phyloP scores from a whole-genome alignment of 345 rosid genomes.

The Ricinus communis region DNA sequence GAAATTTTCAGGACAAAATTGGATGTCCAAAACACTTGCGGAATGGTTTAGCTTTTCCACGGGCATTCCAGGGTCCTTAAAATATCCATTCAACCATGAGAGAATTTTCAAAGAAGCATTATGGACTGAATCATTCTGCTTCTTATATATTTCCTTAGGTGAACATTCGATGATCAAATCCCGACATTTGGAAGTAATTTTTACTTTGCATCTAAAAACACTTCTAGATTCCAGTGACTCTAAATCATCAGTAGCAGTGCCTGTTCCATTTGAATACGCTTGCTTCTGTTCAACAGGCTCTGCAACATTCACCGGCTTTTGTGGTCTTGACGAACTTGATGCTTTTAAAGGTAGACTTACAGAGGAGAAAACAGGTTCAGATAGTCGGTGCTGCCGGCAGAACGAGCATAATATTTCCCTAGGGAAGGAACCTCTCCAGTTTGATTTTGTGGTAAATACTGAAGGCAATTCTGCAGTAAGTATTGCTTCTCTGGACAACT shows the following conservation, averaged over 20 bases:
- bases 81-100: slow-evolving; percentile 61
- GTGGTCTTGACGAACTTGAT: slow-evolving; percentile 44
- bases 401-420: slow-evolving; percentile 70
- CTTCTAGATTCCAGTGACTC: slow-evolving; percentile 35
- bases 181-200: slow-evolving; percentile 59
- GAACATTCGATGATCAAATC: slow-evolving; percentile 66
- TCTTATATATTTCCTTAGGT: slow-evolving; percentile 56
- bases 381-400: slow-evolving; percentile 79
- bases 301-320: slow-evolving; percentile 49
- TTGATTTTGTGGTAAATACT: slow-evolving; percentile 61
- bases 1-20: slow-evolving; percentile 38
- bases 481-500: slow-evolving; percentile 71
- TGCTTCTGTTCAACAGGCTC: slow-evolving; percentile 30
- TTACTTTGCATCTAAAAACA: slow-evolving; percentile 61
- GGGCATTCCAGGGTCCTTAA: slow-evolving; percentile 44
- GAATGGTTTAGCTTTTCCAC: slow-evolving; percentile 39
- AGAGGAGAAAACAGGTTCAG: slow-evolving; percentile 66
- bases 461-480: slow-evolving; percentile 68
- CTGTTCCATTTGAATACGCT: slow-evolving; percentile 37
- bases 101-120: slow-evolving; percentile 73
- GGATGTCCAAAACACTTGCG: slow-evolving; percentile 42
- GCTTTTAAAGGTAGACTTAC: slow-evolving; percentile 39
- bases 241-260: slow-evolving; percentile 19
- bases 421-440: slow-evolving; percentile 87
- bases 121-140: slow-evolving; percentile 71